These are phyloP conservation scores for maize (Zea mays) DNA, from an alignment of 176 grass and related monocot species.

Conservation along the genomic window DNA sequence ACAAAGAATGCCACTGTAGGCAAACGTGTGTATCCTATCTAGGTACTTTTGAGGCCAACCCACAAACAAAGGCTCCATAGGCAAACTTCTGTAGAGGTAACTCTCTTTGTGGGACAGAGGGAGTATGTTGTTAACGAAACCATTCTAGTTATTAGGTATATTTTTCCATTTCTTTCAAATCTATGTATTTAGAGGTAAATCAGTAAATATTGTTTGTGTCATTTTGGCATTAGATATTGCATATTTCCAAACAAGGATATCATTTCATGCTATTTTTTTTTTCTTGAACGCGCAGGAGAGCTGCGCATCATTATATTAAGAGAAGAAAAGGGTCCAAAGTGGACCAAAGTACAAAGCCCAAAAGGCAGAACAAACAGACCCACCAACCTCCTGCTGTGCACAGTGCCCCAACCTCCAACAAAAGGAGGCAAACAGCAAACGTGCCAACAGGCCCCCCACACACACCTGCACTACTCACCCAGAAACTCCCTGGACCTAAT, in stretches of 20 bases:
- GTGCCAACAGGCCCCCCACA: too few relatives aligned
- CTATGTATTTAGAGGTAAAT: not conserved
- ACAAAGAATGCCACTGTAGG: not conserved
- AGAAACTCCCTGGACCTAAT: too few relatives aligned
- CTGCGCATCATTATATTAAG: too few relatives aligned
- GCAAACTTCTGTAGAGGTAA: not conserved
- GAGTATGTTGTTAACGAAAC: not conserved
- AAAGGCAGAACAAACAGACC: too few relatives aligned
- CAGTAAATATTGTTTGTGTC: not conserved
- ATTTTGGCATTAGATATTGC: not conserved
- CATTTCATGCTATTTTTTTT: slow-evolving; percentile 27
- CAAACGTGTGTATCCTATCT: not conserved
- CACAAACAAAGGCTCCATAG: not conserved
- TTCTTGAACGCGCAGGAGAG: too few relatives aligned
- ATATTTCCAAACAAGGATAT: slow-evolving; percentile 17
- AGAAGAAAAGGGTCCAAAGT: too few relatives aligned
- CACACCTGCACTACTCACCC: too few relatives aligned
- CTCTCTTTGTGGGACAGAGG: not conserved
- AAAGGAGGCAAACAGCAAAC: too few relatives aligned
- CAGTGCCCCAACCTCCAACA: too few relatives aligned
- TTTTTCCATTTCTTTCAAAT: not conserved
- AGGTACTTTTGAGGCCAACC: not conserved
- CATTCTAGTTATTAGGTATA: not conserved
- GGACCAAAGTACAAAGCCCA: too few relatives aligned
- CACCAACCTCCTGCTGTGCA: too few relatives aligned